Evolutionary conservation across 345 rosid species (phyloP), one percentile per base, ranked within the genome.

Genomic region (Reutealis trisperma): DNA sequence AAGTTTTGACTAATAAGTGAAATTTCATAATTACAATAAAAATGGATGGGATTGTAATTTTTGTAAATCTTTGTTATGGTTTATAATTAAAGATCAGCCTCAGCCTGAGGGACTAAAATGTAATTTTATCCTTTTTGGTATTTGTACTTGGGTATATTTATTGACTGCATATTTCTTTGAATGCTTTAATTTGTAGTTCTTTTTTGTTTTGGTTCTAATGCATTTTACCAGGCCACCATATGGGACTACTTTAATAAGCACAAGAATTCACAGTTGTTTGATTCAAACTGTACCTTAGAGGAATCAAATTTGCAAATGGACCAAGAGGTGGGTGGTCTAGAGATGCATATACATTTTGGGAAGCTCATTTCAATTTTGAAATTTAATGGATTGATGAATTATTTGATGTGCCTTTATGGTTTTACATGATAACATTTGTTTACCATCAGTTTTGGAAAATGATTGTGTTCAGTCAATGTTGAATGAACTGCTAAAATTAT

Each of bases 221-320:
- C 78, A 22, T 77, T 13, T 80, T 75, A 45, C 51, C 63, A 90
- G 97, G 86, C 84, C 70, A 83, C 69, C 63, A 83, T 95, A 75
- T 92, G 94, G 93, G 97, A 93, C 79, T 92, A 86, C 88, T 95
- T 89, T 67, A 77, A 85, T 74, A 84, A 85, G 75, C 69, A n/a
- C 52, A 92, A 88, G 79, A 72, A 60, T 8, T 47, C 63, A 67
- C 75, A 74, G 71, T 83, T 95, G 88, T 71, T 60, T 67, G 81
- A 72, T 79, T 85, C 88, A 51, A 70, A 81, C 41, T 77, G 75
- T 78, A 88, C 85, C 61, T 75, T 95, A 83, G 97, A 95, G 80
- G 92, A 88, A 54, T 82, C 87, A 30, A 61, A 78, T 76, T 89
- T 95, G 88, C 97, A 89, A 82, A 86, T 85, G 90, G 93, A 93